Conservation (phyloP, 805 yeast species). For the Zygotorulaspora chibaensis region DNA sequence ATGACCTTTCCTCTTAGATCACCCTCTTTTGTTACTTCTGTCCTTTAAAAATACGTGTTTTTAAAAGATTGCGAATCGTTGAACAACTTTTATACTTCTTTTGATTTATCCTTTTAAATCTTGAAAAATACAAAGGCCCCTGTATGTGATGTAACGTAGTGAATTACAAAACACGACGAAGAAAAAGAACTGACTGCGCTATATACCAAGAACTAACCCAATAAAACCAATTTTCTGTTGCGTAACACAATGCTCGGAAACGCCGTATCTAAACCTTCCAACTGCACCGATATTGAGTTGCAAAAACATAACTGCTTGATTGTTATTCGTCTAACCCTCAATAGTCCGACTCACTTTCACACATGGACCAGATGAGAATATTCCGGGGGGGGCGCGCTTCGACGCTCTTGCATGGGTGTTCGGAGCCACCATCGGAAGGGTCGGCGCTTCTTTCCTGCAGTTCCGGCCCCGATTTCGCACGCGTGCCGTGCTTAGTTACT, state of each 20-base stretch:
- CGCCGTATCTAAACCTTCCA: background rate
- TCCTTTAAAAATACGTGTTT: background rate
- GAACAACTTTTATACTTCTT: background rate
- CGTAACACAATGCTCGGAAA: background rate
- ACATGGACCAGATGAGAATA: background rate
- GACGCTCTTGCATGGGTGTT: no score
- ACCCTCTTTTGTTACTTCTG: background rate
- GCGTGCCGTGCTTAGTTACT: background rate
- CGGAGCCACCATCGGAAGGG: no score
- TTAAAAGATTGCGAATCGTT: background rate
- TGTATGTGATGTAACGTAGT: background rate
- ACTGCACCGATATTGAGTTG: no score
- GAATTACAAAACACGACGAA: background rate
- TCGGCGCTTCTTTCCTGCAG: background rate
- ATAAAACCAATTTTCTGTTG: no score
- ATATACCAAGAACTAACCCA: background rate
- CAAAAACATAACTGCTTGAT: background rate
- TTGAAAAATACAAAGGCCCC: background rate
- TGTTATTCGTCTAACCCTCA: background rate
- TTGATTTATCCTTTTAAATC: background rate
- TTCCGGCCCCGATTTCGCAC: background rate
- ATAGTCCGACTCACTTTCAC: background rate
- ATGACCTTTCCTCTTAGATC: slow-evolving; percentile 1
- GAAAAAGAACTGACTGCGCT: background rate
- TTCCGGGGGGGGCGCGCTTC: background rate